phyloP scores from a whole-genome alignment of 345 rosid genomes.

The Dipteronia sinensis region DNA sequence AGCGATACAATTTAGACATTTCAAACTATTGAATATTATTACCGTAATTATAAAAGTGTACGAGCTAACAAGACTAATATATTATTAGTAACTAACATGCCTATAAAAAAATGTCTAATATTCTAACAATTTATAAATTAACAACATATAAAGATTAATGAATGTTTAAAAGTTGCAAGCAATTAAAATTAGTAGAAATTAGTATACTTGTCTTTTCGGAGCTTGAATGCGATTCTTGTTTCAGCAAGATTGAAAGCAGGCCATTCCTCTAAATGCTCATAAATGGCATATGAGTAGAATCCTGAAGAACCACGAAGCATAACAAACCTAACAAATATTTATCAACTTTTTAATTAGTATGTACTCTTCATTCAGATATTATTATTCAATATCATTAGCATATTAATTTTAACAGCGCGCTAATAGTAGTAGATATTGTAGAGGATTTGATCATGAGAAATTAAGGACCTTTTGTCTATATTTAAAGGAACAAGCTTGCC shows the following conservation, averaged over 20 bases:
- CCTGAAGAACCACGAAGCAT: constrained; percentile 80
- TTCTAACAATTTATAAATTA: too few relatives aligned
- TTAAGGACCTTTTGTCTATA: constrained; percentile 65
- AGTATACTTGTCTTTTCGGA: constrained; percentile 67
- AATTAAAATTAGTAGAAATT: background rate
- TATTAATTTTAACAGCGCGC: background rate
- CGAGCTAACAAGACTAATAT: too few relatives aligned
- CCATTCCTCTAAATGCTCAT: constrained; percentile 74
- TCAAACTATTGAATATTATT: too few relatives aligned
- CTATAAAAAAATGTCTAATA: too few relatives aligned
- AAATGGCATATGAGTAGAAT: constrained; percentile 83
- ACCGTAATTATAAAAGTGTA: too few relatives aligned
- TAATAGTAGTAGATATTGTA: background rate
- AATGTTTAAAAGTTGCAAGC: too few relatives aligned
- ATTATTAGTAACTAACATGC: too few relatives aligned
- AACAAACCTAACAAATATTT: constrained; percentile 50
- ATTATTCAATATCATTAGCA: background rate
- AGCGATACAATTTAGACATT: too few relatives aligned
- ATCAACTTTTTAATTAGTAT: background rate
- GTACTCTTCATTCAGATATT: background rate
- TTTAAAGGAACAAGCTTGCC: constrained; percentile 52
- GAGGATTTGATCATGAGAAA: background rate
- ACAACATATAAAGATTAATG: too few relatives aligned
- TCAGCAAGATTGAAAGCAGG: constrained; percentile 78
- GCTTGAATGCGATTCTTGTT: constrained; percentile 81